phyloP scores from a whole-genome alignment of 768 basidiomycete genomes.

The Leccinum longicurvipes region DNA sequence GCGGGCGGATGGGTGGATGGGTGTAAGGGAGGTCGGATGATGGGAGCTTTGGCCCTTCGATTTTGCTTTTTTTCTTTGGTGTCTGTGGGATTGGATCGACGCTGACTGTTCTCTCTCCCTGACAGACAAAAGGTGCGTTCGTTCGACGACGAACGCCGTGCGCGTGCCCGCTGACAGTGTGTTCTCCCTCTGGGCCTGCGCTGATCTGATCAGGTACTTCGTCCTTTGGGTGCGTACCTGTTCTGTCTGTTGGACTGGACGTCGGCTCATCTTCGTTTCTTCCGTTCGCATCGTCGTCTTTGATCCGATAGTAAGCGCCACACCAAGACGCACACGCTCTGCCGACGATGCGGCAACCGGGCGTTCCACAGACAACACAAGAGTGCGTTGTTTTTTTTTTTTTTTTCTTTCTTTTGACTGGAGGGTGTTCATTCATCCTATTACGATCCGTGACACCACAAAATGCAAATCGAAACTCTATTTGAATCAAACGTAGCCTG shows the following conservation, averaged over 20 bases:
- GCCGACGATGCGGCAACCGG: constrained; percentile 93
- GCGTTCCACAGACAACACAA: constrained; percentile 99
- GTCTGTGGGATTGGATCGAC: neutral
- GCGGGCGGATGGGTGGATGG: constrained; percentile 16
- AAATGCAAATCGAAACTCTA: neutral
- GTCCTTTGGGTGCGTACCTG: constrained; percentile 81
- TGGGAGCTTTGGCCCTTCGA: constrained; percentile 4
- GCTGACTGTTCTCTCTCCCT: constrained; percentile 23
- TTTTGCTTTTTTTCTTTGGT: neutral
- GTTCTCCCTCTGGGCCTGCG: neutral
- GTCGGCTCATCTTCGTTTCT: neutral
- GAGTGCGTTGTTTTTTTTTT: constrained; percentile 56
- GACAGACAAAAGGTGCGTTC: constrained; percentile 82
- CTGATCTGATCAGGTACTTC: constrained; percentile 72
- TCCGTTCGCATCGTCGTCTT: neutral
- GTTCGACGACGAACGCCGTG: neutral
- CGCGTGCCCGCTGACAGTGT: neutral
- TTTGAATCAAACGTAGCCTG: constrained; percentile 57
- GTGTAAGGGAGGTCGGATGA: constrained; percentile 32
- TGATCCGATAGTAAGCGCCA: constrained; percentile 75
- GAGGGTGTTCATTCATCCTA: neutral
- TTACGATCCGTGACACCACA: neutral
- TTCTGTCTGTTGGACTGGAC: neutral
- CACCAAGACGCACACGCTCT: constrained; percentile 95
- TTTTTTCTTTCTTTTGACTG: neutral